Evolutionary conservation across 148 eudicot genomes (phyloP).

Genomic region (Chenopodium suecicum): DNA sequence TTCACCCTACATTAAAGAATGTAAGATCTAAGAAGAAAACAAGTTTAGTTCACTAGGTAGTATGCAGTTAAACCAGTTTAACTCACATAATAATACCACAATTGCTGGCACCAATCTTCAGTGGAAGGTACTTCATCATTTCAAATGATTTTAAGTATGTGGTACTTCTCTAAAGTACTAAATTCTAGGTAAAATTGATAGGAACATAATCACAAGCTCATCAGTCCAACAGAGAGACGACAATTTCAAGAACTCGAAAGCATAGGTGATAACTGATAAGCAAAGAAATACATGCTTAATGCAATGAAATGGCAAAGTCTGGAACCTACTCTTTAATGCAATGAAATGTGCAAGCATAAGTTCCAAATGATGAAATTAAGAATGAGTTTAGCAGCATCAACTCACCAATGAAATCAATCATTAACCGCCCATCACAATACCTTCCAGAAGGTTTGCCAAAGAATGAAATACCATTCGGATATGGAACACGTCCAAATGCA

Average conservation of each 20-base stretch:
- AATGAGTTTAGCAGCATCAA: neutral
- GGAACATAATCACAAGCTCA: neutral
- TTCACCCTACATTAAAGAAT: no score
- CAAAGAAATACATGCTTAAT: neutral
- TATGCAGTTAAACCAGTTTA: neutral
- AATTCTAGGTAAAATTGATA: neutral
- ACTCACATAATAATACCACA: neutral
- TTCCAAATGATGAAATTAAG: neutral
- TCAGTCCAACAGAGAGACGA: neutral
- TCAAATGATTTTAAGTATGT: neutral
- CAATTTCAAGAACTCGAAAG: neutral
- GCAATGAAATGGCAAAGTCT: neutral
- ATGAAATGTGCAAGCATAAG: neutral
- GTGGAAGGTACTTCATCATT: neutral
- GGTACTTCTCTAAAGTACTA: neutral
- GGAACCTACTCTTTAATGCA: neutral
- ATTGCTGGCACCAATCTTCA: neutral
- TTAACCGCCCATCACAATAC: constrained; percentile 65
- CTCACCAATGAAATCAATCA: constrained; percentile 79
- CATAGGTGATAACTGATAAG: neutral
- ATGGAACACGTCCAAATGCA: constrained; percentile 62
- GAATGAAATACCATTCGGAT: constrained; percentile 63
- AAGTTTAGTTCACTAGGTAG: neutral
- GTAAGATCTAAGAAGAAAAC: neutral
- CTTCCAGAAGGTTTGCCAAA: constrained; percentile 70